Evolutionary conservation across 2,329 filamentous ascomycete species (phyloP).

Genomic region (Alternaria ethzedia): DNA sequence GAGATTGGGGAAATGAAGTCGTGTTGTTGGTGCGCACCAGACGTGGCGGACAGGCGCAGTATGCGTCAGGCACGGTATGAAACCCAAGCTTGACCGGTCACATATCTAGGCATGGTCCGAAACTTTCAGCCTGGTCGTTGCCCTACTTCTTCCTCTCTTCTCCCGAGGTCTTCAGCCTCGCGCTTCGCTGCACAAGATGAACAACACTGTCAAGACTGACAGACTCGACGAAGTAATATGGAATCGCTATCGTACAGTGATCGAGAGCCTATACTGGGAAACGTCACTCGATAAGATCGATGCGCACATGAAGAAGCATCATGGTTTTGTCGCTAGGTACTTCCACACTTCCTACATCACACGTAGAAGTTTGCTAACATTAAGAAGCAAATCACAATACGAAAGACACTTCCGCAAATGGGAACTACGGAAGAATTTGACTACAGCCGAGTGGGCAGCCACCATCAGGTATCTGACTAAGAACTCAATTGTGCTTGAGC

Average conservation of each 20-base stretch:
- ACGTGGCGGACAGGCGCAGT: background rate
- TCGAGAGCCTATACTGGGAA: background rate
- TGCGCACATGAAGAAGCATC: background rate
- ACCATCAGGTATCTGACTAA: background rate
- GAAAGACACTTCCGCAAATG: background rate
- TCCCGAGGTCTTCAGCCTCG: background rate
- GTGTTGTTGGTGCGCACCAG: background rate
- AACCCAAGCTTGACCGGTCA: background rate
- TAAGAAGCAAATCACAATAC: background rate
- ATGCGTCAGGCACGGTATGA: background rate
- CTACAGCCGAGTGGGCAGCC: background rate
- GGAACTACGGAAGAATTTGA: background rate
- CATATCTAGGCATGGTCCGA: background rate
- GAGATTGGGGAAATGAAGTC: fast-evolving
- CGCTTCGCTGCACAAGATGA: background rate
- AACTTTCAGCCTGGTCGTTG: background rate
- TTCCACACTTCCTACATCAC: background rate
- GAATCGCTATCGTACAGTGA: background rate
- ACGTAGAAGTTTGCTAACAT: background rate
- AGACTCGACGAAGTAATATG: background rate
- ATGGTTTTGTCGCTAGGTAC: background rate
- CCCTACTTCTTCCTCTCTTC: background rate
- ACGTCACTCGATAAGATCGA: background rate
- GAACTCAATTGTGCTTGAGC: background rate
- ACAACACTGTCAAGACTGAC: background rate